Percentiles rank a stretch among this genome's conserved stretches.
These are phyloP conservation scores for Dactylis glomerata DNA, from an alignment of 176 grass and related monocot species.

Conservation along the genomic window DNA sequence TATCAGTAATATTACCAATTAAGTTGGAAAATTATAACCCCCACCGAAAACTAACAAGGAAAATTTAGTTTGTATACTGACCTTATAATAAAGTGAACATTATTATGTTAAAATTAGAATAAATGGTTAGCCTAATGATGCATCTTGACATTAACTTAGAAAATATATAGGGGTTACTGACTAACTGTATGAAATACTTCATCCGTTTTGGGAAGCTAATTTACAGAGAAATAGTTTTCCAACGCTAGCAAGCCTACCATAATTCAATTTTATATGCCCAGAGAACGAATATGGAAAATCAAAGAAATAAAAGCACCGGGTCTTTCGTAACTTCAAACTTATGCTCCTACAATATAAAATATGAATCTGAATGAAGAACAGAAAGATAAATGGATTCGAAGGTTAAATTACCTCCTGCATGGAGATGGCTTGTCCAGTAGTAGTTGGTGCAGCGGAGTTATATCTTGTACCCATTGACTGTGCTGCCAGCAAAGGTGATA, in stretches of 20 bases:
- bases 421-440: slow-evolving; percentile 57
- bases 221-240: no score
- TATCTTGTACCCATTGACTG: slow-evolving; percentile 69
- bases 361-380: background rate
- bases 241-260: background rate
- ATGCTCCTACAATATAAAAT: background rate
- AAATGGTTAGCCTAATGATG: background rate
- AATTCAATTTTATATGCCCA: background rate
- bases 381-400: background rate
- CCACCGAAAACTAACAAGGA: background rate
- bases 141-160: background rate
- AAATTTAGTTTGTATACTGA: background rate
- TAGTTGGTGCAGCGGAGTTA: slow-evolving; percentile 56
- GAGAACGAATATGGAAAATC: no score
- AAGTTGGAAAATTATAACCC: background rate
- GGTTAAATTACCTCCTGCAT: slow-evolving; percentile 75
- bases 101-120: background rate
- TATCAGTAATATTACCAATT: background rate
- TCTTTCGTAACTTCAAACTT: slow-evolving; percentile 1
- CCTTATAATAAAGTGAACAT: no score
- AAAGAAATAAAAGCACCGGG: background rate
- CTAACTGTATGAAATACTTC: background rate
- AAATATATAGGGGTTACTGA: background rate
- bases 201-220: no score
- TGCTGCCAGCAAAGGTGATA: slow-evolving; percentile 57